These are phyloP conservation scores for Citrus glauca DNA, from an alignment of 345 rosid species.

Conservation along the genomic window DNA sequence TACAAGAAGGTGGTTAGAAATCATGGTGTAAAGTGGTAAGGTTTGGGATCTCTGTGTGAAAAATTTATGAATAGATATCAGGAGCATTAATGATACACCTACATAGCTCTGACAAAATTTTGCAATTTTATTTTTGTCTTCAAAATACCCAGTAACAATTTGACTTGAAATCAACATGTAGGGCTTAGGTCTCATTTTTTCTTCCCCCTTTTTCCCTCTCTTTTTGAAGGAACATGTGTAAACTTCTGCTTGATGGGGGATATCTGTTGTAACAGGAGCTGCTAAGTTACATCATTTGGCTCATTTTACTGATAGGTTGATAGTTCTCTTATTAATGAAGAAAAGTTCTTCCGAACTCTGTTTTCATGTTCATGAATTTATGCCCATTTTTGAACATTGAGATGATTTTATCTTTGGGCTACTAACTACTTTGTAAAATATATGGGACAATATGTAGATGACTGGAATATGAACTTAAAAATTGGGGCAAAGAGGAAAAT, in stretches of 20 bases:
- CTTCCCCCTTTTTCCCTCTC: no score
- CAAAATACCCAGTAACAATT: not conserved
- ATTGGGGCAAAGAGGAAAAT: not conserved
- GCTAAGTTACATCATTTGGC: no score
- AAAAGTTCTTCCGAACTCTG: not conserved
- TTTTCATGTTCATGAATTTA: not conserved
- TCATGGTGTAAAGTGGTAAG: not conserved
- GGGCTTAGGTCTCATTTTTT: not conserved
- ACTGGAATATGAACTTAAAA: not conserved
- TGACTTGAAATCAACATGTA: not conserved
- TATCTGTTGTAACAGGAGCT: not conserved
- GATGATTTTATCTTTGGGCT: not conserved
- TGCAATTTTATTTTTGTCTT: not conserved
- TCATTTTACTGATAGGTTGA: not conserved
- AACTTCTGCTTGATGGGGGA: not conserved
- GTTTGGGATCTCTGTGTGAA: not conserved
- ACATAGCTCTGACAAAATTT: not conserved
- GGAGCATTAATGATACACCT: constrained; percentile 11
- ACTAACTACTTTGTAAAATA: not conserved
- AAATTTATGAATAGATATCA: not conserved
- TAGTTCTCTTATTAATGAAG: not conserved
- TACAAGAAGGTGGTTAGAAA: not conserved
- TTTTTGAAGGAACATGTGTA: not conserved
- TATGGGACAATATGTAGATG: not conserved
- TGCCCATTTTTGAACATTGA: not conserved